Evolutionary conservation across 2,329 filamentous ascomycete species (phyloP), one percentile per base, ranked within the genome.

Genomic region (Colletotrichum karsti): DNA sequence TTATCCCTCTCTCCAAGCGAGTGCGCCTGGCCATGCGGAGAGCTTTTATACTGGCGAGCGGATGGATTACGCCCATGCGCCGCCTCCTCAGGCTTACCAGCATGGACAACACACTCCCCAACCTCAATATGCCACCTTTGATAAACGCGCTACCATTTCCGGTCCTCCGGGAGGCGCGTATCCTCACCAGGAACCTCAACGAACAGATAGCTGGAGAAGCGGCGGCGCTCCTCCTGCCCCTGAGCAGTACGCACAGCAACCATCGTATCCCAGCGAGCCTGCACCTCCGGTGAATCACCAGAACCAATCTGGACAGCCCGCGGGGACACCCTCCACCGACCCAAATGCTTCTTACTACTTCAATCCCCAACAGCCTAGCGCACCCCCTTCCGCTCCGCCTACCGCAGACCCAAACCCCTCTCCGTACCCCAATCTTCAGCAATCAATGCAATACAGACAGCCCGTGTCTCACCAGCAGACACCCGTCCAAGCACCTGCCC

Each of bases 31-130:
- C 10, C 87, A 86, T 1, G 90, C 90, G 9, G 95, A 98, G 76
- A 95, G 85, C 78, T 98, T 92, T 77, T 98, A 98, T 77, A 93
- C 90, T 13, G 89, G 89, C 37, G 92, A 91, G 72, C 83, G 77
- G 44, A 75, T 77, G 13, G 81, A 82, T 39, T 85, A 86, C 79
- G 55, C 77, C 79, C 71, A 83, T 78, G 81, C 84, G 8, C 75
- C 83, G 5, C 87, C 82, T 50, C 83, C 84, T 10, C 87, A 87
- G 58, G 82, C 84, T 39, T 91, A 90, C 69, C 82, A 82, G 39
- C 83, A 74, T 30, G 73, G 72, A 30, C 77, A 76, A 39, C 71
- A 71, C 59, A 75, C 81, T 35, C 76, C 77, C 12, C 82, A 84
- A 72, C 75, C 79, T 56, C 84, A 83, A 65, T 85, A 83, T 72